Evolutionary conservation across 306 rosid species (phyloP).

Genomic region (Quercus wislizeni): DNA sequence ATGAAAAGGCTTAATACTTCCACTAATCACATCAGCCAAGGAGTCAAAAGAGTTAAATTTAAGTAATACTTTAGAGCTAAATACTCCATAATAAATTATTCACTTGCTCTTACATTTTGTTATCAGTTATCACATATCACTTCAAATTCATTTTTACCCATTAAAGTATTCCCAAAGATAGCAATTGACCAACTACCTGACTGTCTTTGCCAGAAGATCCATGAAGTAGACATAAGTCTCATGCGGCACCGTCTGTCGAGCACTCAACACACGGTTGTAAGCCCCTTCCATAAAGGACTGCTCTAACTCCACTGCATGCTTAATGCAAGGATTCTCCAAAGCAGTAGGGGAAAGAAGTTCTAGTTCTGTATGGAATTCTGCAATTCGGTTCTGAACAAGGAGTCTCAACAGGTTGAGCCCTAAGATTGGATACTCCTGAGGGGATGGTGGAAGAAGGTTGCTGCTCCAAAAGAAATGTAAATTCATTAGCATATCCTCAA

Average conservation of each 20-base stretch:
- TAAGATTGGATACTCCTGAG: constrained; percentile 84
- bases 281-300: constrained; percentile 99
- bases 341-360: constrained; percentile 82
- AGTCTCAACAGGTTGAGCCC: constrained; percentile 97
- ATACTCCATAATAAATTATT: not conserved
- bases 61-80: not conserved
- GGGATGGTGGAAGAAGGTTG: constrained; percentile 69
- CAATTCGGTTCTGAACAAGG: constrained; percentile 96
- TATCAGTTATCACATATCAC: constrained; percentile 1
- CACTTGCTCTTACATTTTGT: not conserved
- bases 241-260: constrained; percentile 89
- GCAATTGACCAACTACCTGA: constrained; percentile 53
- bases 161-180: not conserved
- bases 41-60: not conserved
- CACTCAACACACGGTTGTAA: constrained; percentile 91
- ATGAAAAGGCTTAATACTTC: not conserved
- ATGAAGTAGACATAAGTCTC: constrained; percentile 84
- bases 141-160: not conserved
- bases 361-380: constrained; percentile 95
- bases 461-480: constrained; percentile 45
- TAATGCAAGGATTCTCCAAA: constrained; percentile 86
- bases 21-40: not conserved
- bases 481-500: constrained; percentile 1
- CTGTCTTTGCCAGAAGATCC: constrained; percentile 98
- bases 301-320: constrained; percentile 96